These are phyloP conservation scores for Cymodocea nodosa DNA, from an alignment of 116 monocot genomes.

Conservation along the genomic window DNA sequence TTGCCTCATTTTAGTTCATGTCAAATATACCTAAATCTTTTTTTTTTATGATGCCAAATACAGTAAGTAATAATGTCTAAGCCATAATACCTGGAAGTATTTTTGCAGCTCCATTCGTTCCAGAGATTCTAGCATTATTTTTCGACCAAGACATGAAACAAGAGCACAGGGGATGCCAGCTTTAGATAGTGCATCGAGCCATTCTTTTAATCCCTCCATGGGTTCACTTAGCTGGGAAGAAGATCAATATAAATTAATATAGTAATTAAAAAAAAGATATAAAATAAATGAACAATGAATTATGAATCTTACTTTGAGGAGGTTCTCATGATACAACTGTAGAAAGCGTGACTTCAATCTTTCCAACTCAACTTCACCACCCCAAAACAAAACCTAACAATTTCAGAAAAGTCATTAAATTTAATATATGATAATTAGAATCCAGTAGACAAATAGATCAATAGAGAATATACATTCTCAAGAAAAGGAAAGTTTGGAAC, in stretches of 20 bases:
- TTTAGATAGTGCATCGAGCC: slow-evolving; percentile 76
- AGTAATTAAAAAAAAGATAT: neutral
- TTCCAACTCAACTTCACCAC: slow-evolving; percentile 44
- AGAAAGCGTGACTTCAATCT: slow-evolving; percentile 72
- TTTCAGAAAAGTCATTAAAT: neutral
- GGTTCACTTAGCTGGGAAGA: slow-evolving; percentile 62
- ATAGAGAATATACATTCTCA: too few relatives aligned
- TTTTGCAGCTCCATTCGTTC: slow-evolving; percentile 58
- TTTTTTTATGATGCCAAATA: neutral
- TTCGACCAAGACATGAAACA: slow-evolving; percentile 83
- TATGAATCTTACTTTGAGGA: slow-evolving; percentile 55
- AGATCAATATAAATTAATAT: neutral
- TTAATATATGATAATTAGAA: too few relatives aligned
- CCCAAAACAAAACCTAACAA: slow-evolving; percentile 74
- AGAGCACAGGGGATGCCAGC: slow-evolving; percentile 89
- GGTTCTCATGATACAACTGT: slow-evolving; percentile 69
- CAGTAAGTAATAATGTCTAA: neutral
- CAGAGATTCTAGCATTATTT: slow-evolving; percentile 59
- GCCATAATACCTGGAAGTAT: slow-evolving; percentile 58
- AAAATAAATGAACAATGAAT: neutral
- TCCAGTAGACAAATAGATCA: too few relatives aligned
- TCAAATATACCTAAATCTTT: neutral
- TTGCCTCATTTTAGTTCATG: slow-evolving; percentile 1
- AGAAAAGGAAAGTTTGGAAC: too few relatives aligned
- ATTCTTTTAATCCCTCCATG: slow-evolving; percentile 74